A percentile compares a stretch with the other conserved stretches of the same genome.
phyloP scores from a whole-genome alignment of 805 yeast species.

The Candida namnaoensis region DNA sequence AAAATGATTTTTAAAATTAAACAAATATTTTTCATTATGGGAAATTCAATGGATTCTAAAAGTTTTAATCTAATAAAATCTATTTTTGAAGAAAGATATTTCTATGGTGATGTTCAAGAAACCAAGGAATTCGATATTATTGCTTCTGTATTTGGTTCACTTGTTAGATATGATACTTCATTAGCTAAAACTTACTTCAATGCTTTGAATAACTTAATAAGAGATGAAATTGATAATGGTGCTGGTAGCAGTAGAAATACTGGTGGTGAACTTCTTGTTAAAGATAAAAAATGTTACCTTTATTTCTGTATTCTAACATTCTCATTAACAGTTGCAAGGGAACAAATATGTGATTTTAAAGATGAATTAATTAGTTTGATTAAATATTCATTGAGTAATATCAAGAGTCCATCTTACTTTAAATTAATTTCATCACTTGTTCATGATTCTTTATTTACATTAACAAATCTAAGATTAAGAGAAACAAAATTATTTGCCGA shows the following conservation, averaged over 20 bases:
- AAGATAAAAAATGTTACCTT: constrained; percentile 73
- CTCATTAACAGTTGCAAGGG: constrained; percentile 60
- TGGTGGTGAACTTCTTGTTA: constrained; percentile 57
- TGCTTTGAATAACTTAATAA: constrained; percentile 32
- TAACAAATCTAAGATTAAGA: constrained; percentile 49
- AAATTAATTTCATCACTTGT: constrained; percentile 53
- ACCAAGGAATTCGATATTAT: constrained; percentile 53
- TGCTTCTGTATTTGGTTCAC: constrained; percentile 64
- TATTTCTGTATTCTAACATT: constrained; percentile 63
- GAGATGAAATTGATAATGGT: constrained; percentile 62
- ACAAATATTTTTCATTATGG: constrained; percentile 36
- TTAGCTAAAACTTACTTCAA: constrained; percentile 17
- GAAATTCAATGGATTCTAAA: constrained; percentile 55
- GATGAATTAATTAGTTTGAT: constrained; percentile 34
- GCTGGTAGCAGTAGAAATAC: constrained; percentile 69
- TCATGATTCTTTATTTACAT: constrained; percentile 56
- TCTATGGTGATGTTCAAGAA: constrained; percentile 46
- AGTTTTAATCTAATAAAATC: constrained; percentile 37
- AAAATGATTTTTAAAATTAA: constrained; percentile 28
- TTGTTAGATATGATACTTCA: constrained; percentile 48
- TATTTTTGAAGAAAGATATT: constrained; percentile 27
- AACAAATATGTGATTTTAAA: constrained; percentile 31
- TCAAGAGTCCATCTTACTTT: constrained; percentile 45
- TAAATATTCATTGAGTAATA: constrained; percentile 16
- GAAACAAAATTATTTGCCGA: constrained; percentile 50